Percentiles rank a stretch among this genome's conserved stretches.
These are phyloP conservation scores for Ustilago cynodontis DNA, from an alignment of 1,284 basidiomycete genomes.

Conservation along the genomic window DNA sequence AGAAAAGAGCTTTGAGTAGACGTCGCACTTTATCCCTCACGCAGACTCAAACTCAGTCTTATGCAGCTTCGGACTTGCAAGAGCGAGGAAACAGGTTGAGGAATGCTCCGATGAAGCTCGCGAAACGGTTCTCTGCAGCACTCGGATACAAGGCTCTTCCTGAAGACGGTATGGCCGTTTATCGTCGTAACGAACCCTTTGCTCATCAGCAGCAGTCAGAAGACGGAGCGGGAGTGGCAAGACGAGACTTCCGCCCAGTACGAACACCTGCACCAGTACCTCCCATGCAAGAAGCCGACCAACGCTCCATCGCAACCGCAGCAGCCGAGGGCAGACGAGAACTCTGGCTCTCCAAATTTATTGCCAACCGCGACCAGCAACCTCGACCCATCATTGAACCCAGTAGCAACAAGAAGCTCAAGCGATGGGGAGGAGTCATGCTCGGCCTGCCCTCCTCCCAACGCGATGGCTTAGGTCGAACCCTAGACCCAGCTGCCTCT, in stretches of 20 bases:
- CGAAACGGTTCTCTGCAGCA: conserved; percentile 16
- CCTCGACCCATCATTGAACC: not conserved
- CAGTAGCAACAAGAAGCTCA: not conserved
- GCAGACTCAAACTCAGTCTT: conserved; percentile 2
- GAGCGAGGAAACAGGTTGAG: not conserved
- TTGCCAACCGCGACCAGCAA: conserved; percentile 22
- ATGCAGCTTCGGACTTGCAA: conserved; percentile 8
- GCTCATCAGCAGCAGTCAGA: not conserved
- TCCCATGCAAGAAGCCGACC: conserved; percentile 20
- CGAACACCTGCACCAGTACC: conserved; percentile 15
- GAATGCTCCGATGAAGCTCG: conserved; percentile 8
- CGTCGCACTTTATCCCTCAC: conserved; percentile 11
- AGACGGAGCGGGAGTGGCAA: not conserved
- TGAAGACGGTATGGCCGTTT: conserved; percentile 21
- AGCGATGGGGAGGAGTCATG: conserved; percentile 25
- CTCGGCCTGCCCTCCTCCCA: conserved; percentile 11
- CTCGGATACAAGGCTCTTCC: conserved; percentile 31
- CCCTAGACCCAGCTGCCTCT: conserved; percentile 6
- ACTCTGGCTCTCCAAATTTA: conserved; percentile 35
- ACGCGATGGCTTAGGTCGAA: conserved; percentile 13
- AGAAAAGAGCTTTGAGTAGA: conserved; percentile 23
- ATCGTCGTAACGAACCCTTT: not conserved
- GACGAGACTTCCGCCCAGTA: conserved; percentile 1
- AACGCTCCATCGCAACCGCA: conserved; percentile 20
- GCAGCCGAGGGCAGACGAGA: conserved; percentile 38